Evolutionary conservation across 169 alveolate species (phyloP).

Genomic region (Haemoproteus tartakovskyi): DNA sequence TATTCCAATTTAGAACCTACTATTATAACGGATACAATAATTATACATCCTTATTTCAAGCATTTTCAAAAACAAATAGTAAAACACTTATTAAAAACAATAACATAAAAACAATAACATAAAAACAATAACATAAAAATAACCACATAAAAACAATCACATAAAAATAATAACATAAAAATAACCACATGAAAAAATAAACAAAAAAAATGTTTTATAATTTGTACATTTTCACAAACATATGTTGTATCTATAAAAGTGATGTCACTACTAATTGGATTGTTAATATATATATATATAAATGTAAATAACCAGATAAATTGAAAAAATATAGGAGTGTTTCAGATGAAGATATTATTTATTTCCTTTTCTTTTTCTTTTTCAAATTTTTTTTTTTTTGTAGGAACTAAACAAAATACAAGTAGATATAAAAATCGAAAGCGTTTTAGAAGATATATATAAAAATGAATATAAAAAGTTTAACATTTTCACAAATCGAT

Average conservation of each 20-base stretch:
- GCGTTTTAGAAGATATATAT: conserved; percentile 16
- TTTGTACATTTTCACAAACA: no score
- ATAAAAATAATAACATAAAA: no score
- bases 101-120: no score
- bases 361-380: no score
- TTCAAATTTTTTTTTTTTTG: no score
- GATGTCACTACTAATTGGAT: background rate
- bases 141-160: no score
- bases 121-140: no score
- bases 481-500: conserved; percentile 41
- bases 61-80: conserved; percentile 59
- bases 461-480: conserved; percentile 39
- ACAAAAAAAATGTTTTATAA: no score
- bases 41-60: conserved; percentile 29
- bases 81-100: conserved; percentile 7
- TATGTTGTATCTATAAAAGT: background rate
- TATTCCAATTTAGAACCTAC: conserved; percentile 35
- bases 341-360: no score
- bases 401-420: conserved; percentile 33
- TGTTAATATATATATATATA: background rate
- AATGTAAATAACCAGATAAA: background rate
- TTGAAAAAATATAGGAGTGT: no score
- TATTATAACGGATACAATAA: conserved; percentile 35
- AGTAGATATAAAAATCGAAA: conserved; percentile 25
- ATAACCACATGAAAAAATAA: no score